Conservation (phyloP, 164 flowering plant genomes). For the Vitis labrusca region DNA sequence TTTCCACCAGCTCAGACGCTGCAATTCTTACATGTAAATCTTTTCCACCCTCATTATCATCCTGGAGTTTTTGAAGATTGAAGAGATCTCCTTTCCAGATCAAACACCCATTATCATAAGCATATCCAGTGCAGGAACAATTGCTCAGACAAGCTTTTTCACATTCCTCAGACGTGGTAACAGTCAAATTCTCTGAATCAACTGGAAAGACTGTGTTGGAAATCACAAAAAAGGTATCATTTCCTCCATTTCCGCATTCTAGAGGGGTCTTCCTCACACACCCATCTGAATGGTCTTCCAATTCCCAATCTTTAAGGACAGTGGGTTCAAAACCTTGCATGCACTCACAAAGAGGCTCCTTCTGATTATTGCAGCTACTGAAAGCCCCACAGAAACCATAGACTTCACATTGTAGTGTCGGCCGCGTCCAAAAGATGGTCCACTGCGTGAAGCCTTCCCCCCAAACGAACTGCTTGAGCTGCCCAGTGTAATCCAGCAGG, state of each 20-base stretch:
- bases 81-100: conserved; percentile 7
- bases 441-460: background rate
- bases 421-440: background rate
- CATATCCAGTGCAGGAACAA: conserved; percentile 14
- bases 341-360: conserved; percentile 7
- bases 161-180: background rate
- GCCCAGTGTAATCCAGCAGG: conserved; percentile 2
- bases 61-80: background rate
- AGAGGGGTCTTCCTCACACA: conserved; percentile 20
- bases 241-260: background rate
- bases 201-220: background rate
- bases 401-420: background rate
- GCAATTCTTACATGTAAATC: background rate
- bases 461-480: background rate
- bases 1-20: background rate
- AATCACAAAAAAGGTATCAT: background rate
- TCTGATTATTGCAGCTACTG: background rate
- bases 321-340: conserved; percentile 14
- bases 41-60: background rate
- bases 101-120: conserved; percentile 9
- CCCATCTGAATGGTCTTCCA: conserved; percentile 23
- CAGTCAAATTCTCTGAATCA: background rate
- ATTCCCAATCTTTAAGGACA: conserved; percentile 3
- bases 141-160: conserved; percentile 8
- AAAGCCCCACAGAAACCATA: conserved; percentile 6